These are phyloP conservation scores for Naegleria fowleri DNA, from an alignment of 208 protist genomes.

Conservation along the genomic window DNA sequence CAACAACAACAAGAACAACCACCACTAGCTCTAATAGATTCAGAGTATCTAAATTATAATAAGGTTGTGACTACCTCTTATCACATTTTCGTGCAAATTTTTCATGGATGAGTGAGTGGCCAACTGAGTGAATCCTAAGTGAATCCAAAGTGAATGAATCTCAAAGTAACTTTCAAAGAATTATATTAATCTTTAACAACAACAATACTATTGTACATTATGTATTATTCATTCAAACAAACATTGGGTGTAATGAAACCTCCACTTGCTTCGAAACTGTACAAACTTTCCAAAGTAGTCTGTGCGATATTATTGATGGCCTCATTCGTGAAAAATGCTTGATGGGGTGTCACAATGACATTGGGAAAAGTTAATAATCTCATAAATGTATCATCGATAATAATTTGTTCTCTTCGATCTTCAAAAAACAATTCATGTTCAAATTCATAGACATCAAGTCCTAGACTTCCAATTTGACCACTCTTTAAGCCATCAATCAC, in stretches of 20 bases:
- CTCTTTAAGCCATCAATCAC: conserved; percentile 51
- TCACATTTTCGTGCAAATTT: too few species aligned
- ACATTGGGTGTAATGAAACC: not conserved
- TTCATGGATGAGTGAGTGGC: too few species aligned
- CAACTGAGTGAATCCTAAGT: too few species aligned
- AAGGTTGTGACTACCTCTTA: too few species aligned
- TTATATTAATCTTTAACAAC: too few species aligned
- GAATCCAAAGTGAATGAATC: too few species aligned
- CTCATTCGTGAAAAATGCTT: not conserved
- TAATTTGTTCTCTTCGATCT: conserved; percentile 31
- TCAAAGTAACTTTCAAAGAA: too few species aligned
- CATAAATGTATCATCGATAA: conserved; percentile 31
- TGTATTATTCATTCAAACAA: not conserved
- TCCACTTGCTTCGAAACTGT: not conserved
- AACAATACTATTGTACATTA: too few species aligned
- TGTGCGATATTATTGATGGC: not conserved
- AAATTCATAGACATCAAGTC: conserved; percentile 58
- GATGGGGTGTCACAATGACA: conserved; percentile 24
- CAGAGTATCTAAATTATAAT: not conserved
- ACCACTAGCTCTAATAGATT: too few species aligned
- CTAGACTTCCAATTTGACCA: conserved; percentile 47
- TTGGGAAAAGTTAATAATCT: conserved; percentile 11
- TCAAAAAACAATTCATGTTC: conserved; percentile 58
- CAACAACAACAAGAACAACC: too few species aligned
- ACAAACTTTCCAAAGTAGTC: not conserved